Evolutionary conservation across 148 eudicot genomes (phyloP).

Genomic region (Simmondsia chinensis): DNA sequence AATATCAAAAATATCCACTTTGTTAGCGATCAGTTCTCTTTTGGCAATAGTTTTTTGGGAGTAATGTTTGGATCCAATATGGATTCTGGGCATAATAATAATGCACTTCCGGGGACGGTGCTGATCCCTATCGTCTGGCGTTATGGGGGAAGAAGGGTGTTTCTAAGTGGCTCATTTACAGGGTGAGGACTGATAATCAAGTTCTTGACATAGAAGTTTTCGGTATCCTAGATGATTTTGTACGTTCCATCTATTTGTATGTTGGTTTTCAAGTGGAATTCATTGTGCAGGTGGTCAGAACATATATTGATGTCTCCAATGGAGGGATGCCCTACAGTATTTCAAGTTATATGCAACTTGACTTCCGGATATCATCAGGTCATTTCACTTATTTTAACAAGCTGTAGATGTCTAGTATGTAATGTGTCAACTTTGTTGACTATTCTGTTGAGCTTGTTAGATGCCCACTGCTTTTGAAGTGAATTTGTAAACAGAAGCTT

Average conservation of each 20-base stretch:
- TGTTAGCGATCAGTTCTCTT: neutral
- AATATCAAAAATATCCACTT: too few relatives aligned
- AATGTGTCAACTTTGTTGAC: too few relatives aligned
- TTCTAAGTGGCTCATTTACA: slow-evolving; percentile 14
- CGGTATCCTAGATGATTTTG: neutral
- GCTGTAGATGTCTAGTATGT: too few relatives aligned
- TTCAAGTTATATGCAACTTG: slow-evolving; percentile 34
- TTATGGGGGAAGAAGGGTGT: slow-evolving; percentile 19
- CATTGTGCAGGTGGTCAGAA: slow-evolving; percentile 24
- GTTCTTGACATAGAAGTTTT: too few relatives aligned
- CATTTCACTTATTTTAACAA: neutral
- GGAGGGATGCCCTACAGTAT: slow-evolving; percentile 36
- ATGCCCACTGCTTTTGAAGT: too few relatives aligned
- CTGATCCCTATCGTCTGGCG: slow-evolving; percentile 6
- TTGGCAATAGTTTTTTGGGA: neutral
- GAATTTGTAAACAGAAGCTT: too few relatives aligned
- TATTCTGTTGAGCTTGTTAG: too few relatives aligned
- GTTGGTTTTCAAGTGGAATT: slow-evolving; percentile 4
- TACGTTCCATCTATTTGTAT: neutral
- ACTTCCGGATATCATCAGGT: slow-evolving; percentile 39
- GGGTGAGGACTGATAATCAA: slow-evolving; percentile 4
- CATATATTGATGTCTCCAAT: slow-evolving; percentile 31
- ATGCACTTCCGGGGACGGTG: neutral
- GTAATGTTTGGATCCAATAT: slow-evolving; percentile 8
- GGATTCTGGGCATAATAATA: slow-evolving; percentile 9